Base-by-base conservation (phyloP, 306 rosid species). In the Quercus alba region DNA sequence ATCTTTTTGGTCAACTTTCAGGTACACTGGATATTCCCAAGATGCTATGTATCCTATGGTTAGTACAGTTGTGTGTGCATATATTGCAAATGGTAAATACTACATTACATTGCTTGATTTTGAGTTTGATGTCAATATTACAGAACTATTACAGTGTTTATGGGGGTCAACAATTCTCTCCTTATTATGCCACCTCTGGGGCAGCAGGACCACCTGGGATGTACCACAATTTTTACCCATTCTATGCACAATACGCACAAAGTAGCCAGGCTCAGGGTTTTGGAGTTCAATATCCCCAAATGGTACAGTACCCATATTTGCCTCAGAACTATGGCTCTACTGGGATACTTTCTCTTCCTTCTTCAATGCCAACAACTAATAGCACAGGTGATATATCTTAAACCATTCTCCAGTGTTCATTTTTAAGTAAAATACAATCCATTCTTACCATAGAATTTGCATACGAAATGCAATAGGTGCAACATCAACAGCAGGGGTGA, bases 11-110 rank as follows among this genome's bases (percentile, higher is more conserved):
- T 70, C 14, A 57, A 70, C 72, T 70, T 35, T 63, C 91, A 92
- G 95, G 79, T 94, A 88, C 82, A 78, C 92, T 78, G 97, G 97
- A 80, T 94, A 94, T 83, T 82, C 93, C 74, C 97, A 88, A 63
- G 99, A 94, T 76, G 80, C 86, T 23, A 74, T 90, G 76, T 86
- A 88, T 85, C 93, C 97, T 77, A 38, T 85, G 90, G 99, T 94
- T 87, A 52, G 82, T 73, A 49, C 57, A 70, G 61, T 17, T 69
- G 21, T 72, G 59, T 15, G 80, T 68, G 18, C 62, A 52, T 67
- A 15, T 15, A 5, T 12, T 70, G 58, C 70, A 76, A 70, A 56
- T 18, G 17, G 33, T 38, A 19, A 28, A n/a, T 31, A 20, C 51
- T 9, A 74, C 38, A 20, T 41, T 49, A 23, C 76, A 68, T 77